Evolutionary conservation across 1,139 yeast genomes (phyloP).

Genomic region (Kodamaea anthophila): DNA sequence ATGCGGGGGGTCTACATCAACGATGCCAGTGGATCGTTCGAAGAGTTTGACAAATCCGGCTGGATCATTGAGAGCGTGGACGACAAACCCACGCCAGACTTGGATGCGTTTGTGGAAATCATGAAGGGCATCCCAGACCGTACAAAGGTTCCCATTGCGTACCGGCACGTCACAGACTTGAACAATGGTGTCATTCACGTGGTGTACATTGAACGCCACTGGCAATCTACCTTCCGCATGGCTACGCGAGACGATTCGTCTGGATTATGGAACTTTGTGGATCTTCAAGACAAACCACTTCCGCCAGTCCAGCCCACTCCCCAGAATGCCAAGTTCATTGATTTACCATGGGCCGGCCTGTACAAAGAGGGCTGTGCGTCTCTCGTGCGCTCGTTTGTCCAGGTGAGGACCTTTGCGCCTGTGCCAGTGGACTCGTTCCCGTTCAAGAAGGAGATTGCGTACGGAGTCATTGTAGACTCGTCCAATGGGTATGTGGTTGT

Average conservation of each 20-base stretch:
- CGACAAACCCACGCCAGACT: slow-evolving; percentile 63
- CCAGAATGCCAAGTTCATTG: slow-evolving; percentile 64
- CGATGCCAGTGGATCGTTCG: slow-evolving; percentile 75
- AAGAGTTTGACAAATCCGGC: slow-evolving; percentile 48
- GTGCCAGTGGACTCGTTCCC: slow-evolving; percentile 72
- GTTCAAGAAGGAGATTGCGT: slow-evolving; percentile 52
- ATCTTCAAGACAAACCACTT: slow-evolving; percentile 57
- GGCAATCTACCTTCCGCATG: slow-evolving; percentile 66
- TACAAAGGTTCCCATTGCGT: slow-evolving; percentile 62
- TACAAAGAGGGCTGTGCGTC: slow-evolving; percentile 45
- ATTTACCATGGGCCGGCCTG: slow-evolving; percentile 54
- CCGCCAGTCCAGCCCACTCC: slow-evolving; percentile 44
- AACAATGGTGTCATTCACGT: slow-evolving; percentile 66
- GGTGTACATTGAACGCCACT: slow-evolving; percentile 74
- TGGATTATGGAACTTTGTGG: slow-evolving; percentile 82
- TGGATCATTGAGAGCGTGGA: slow-evolving; percentile 80
- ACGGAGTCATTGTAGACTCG: slow-evolving; percentile 81
- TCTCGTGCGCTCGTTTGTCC: slow-evolving; percentile 52
- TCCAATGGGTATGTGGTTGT: slow-evolving; percentile 73
- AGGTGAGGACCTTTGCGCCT: slow-evolving; percentile 60
- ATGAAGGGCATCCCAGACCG: slow-evolving; percentile 75
- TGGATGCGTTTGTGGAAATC: slow-evolving; percentile 71
- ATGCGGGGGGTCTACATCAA: slow-evolving; percentile 78
- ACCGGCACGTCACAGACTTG: slow-evolving; percentile 75
- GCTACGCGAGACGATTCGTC: slow-evolving; percentile 75